Evolutionary conservation across 2,329 filamentous ascomycete genomes (phyloP).

Genomic region (Raffaelea ambrosiae): DNA sequence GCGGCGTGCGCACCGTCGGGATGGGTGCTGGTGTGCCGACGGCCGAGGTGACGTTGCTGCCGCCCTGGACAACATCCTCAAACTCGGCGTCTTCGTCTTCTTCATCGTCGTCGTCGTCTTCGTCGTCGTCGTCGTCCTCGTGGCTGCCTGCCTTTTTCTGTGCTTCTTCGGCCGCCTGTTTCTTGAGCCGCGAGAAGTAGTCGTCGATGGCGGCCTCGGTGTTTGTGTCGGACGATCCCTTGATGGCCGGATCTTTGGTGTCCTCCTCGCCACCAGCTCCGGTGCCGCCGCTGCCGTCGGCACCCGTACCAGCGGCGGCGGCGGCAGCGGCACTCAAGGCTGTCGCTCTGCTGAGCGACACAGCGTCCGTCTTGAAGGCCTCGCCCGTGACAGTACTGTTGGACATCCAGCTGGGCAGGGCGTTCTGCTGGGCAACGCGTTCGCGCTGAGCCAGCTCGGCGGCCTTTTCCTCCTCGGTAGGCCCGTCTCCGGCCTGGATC

Average conservation of each 20-base stretch:
- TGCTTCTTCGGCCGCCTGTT: constrained; percentile 47
- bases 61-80: constrained; percentile 39
- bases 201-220: constrained; percentile 54
- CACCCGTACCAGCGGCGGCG: too few relatives aligned
- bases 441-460: constrained; percentile 58
- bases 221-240: constrained; percentile 33
- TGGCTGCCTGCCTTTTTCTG: constrained; percentile 39
- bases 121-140: constrained; percentile 32
- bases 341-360: too few relatives aligned
- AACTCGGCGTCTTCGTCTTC: constrained; percentile 36
- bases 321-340: too few relatives aligned
- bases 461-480: constrained; percentile 57
- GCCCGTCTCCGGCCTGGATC: constrained; percentile 58
- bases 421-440: constrained; percentile 59
- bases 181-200: constrained; percentile 59
- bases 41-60: constrained; percentile 21
- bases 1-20: constrained; percentile 6
- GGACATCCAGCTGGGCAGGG: constrained; percentile 62
- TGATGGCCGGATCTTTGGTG: constrained; percentile 34
- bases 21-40: constrained; percentile 21
- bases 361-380: constrained; percentile 38
- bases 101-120: constrained; percentile 33
- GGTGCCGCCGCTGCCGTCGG: constrained; percentile 16
- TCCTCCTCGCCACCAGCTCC: constrained; percentile 29
- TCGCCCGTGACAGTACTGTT: constrained; percentile 60